phyloP scores from a whole-genome alignment of 352 stramenopile species.

The Phytopythium kandeliae region DNA sequence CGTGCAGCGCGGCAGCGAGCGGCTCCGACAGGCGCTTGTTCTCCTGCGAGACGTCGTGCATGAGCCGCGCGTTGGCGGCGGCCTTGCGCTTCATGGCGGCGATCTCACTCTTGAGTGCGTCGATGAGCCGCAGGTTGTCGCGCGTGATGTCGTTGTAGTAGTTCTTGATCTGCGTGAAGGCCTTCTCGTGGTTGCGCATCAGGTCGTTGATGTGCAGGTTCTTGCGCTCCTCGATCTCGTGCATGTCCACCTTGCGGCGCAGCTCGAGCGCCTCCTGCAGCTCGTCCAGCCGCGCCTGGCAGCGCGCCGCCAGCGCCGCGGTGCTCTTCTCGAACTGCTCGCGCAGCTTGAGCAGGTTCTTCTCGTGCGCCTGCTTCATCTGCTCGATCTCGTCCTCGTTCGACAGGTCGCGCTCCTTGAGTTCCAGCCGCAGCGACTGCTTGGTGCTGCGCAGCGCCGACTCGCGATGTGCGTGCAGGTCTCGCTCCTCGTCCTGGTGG shows the following conservation, averaged over 20 bases:
- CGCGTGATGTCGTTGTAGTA: conserved; percentile 97
- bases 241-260: conserved; percentile 89
- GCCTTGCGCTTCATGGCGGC: conserved; percentile 92
- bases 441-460: conserved; percentile 65
- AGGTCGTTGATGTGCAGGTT: conserved; percentile 95
- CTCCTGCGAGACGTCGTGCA: conserved; percentile 90
- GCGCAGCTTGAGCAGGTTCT: conserved; percentile 89
- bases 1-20: conserved; percentile 72
- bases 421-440: conserved; percentile 65
- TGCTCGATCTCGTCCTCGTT: conserved; percentile 87
- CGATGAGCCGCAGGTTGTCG: conserved; percentile 91
- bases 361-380: conserved; percentile 90
- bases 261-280: conserved; percentile 88
- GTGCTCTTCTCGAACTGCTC: conserved; percentile 90
- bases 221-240: conserved; percentile 94
- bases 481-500: conserved; percentile 70
- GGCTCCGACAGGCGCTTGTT: conserved; percentile 91
- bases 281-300: conserved; percentile 56
- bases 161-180: conserved; percentile 92
- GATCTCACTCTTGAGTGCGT: conserved; percentile 90
- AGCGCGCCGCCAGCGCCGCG: conserved; percentile 60
- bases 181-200: conserved; percentile 92
- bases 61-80: conserved; percentile 87
- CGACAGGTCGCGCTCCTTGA: conserved; percentile 80
- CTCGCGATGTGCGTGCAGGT: conserved; percentile 63